phyloP scores from a whole-genome alignment of 1,284 basidiomycete species.

The Ceratobasidium sp. region DNA sequence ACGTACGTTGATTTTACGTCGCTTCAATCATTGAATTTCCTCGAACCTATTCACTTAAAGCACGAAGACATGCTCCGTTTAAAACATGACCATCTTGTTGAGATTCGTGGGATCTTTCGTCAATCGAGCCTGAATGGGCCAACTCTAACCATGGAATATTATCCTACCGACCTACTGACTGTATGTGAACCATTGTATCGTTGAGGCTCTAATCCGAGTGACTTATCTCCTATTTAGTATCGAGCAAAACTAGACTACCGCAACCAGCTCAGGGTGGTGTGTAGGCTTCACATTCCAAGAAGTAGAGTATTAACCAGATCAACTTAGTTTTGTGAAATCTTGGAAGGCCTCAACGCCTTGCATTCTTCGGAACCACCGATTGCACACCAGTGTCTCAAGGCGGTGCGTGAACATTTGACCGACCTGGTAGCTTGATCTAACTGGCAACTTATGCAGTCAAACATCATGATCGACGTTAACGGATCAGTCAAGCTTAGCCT shows the following conservation, averaged over 20 bases:
- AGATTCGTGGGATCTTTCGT: conserved; percentile 1
- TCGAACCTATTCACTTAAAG: not conserved
- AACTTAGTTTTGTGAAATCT: conserved; percentile 17
- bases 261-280: conserved; percentile 31
- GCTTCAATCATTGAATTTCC: not conserved
- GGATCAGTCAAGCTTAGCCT: conserved; percentile 23
- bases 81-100: conserved; percentile 19
- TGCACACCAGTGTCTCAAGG: conserved; percentile 25
- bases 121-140: not conserved
- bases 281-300: not conserved
- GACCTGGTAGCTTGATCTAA: not conserved
- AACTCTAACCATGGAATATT: conserved; percentile 6
- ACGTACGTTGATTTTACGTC: not conserved
- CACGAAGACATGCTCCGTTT: conserved; percentile 6
- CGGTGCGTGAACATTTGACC: not conserved
- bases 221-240: not conserved
- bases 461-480: conserved; percentile 16
- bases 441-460: not conserved
- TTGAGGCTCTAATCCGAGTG: not conserved
- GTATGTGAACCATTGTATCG: not conserved
- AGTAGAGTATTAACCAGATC: not conserved
- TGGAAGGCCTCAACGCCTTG: conserved; percentile 21
- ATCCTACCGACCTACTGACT: conserved; percentile 16
- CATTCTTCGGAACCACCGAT: conserved; percentile 16
- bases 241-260: conserved; percentile 9